phyloP scores from a whole-genome alignment of 1,139 yeast species.

The Protomyces inundatus region DNA sequence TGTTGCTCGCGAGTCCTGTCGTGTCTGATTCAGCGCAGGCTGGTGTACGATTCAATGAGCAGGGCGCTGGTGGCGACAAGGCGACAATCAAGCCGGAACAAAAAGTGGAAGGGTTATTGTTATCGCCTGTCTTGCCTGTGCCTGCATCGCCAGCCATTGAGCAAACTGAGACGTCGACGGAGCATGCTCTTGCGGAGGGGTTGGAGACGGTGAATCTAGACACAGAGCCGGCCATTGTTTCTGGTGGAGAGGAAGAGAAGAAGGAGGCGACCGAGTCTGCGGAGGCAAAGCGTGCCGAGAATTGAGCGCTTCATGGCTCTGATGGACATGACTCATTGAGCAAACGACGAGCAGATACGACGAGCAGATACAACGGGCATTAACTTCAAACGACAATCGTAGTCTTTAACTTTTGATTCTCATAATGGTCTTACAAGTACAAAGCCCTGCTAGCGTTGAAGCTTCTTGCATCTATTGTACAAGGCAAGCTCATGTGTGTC shows the following conservation, averaged over 20 bases:
- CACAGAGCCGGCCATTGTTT: background rate
- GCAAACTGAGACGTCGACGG: too few species aligned
- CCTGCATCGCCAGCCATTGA: background rate
- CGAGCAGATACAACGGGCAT: constrained; percentile 9
- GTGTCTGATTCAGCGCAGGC: background rate
- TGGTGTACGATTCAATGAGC: background rate
- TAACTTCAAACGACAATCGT: background rate
- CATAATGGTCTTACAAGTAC: background rate
- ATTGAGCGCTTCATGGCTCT: background rate
- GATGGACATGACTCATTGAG: background rate
- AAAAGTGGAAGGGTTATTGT: background rate
- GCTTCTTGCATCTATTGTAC: too few species aligned
- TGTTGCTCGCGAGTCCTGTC: background rate
- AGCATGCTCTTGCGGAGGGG: background rate
- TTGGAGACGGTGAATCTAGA: constrained; percentile 1
- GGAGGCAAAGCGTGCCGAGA: too few species aligned
- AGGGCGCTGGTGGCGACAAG: too few species aligned
- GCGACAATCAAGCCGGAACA: background rate
- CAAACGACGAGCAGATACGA: background rate
- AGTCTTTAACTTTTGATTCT: background rate
- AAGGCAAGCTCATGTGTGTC: too few species aligned
- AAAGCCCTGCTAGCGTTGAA: background rate
- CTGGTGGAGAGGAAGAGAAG: background rate
- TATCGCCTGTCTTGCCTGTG: background rate
- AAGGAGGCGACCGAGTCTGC: background rate